Conservation (phyloP, 1,284 basidiomycete genomes). For the Butyriboletus appendiculatus region DNA sequence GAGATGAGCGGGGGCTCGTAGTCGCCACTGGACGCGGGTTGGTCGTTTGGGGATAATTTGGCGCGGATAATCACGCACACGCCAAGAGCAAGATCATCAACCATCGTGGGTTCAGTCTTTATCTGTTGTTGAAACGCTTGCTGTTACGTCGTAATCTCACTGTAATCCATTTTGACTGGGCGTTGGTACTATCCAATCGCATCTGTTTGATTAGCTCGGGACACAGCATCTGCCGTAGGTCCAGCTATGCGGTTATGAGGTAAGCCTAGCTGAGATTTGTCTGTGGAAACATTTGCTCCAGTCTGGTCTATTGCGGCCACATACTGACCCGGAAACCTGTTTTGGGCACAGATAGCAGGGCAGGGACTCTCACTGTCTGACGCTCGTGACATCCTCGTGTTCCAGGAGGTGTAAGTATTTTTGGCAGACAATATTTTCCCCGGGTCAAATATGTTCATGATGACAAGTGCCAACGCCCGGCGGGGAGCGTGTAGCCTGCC, state of each 20-base stretch:
- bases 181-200: background rate
- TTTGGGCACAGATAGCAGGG: background rate
- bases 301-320: background rate
- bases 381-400: background rate
- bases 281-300: background rate
- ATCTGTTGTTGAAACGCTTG: background rate
- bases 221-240: too few relatives aligned
- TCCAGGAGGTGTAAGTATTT: background rate
- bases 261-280: background rate
- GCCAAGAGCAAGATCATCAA: background rate
- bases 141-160: background rate
- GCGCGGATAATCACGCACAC: background rate
- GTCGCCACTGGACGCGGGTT: background rate
- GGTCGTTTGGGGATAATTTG: background rate
- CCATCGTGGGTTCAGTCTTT: background rate
- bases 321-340: background rate
- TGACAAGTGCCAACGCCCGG: background rate
- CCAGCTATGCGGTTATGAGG: too few relatives aligned
- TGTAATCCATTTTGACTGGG: constrained; percentile 10
- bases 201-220: too few relatives aligned
- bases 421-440: background rate
- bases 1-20: constrained; percentile 66
- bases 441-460: too few relatives aligned
- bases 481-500: too few relatives aligned
- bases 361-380: background rate